Percentiles rank a stretch among this genome's conserved stretches.
These are phyloP conservation scores for Pythium apleroticum DNA, from an alignment of 352 stramenopile species.

Conservation along the genomic window DNA sequence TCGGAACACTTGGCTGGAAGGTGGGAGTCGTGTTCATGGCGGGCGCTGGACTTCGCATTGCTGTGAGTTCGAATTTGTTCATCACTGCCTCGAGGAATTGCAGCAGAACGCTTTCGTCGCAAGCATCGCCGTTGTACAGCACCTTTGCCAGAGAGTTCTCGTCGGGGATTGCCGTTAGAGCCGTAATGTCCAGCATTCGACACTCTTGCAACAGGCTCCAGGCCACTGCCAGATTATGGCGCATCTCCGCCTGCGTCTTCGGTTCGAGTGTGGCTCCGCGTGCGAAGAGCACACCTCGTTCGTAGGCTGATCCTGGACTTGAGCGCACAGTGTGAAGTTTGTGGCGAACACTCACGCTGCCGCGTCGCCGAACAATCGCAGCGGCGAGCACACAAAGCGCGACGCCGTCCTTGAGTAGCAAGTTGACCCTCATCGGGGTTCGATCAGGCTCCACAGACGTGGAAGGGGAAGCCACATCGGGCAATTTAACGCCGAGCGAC, in stretches of 20 bases:
- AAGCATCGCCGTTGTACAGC: not conserved
- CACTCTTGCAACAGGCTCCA: constrained; percentile 8
- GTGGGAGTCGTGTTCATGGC: too few species aligned
- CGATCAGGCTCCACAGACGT: not conserved
- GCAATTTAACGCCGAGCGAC: not conserved
- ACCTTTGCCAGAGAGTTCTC: not conserved
- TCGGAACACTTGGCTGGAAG: not conserved
- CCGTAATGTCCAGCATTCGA: not conserved
- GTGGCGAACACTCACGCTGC: constrained; percentile 15
- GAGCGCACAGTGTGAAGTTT: constrained; percentile 8
- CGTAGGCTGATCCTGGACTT: not conserved
- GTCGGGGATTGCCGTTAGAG: not conserved
- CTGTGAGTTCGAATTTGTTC: not conserved
- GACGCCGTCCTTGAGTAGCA: constrained; percentile 5
- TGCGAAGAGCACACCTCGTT: constrained; percentile 1
- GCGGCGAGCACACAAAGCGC: constrained; percentile 13
- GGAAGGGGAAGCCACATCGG: not conserved
- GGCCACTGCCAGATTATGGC: constrained; percentile 11
- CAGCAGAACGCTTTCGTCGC: not conserved
- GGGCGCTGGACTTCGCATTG: not conserved
- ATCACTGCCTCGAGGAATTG: not conserved
- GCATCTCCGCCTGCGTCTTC: constrained; percentile 14
- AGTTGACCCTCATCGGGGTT: too few species aligned
- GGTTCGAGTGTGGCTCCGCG: constrained; percentile 6
- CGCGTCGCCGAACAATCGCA: constrained; percentile 6